phyloP scores from a whole-genome alignment of 2,329 filamentous ascomycete genomes.

The Monilinia laxa region DNA sequence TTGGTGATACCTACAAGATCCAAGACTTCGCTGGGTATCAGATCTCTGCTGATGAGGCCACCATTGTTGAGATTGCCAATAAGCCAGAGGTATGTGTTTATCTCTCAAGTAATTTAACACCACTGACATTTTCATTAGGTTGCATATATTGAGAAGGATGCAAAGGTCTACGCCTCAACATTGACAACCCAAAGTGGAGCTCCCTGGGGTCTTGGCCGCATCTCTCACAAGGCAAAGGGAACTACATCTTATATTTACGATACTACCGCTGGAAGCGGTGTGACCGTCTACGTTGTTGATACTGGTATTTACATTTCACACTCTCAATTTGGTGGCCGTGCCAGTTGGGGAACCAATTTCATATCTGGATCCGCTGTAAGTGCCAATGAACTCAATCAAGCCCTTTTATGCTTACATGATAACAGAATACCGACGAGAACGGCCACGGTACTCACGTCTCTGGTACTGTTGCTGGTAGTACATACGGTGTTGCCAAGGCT shows the following conservation, averaged over 20 bases:
- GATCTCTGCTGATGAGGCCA: conserved; percentile 33
- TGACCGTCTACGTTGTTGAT: conserved; percentile 43
- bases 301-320: conserved; percentile 42
- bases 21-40: conserved; percentile 36
- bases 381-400: conserved; percentile 20
- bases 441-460: conserved; percentile 47
- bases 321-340: conserved; percentile 42
- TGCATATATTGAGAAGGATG: conserved; percentile 38
- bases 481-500: conserved; percentile 45
- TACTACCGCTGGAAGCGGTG: conserved; percentile 38
- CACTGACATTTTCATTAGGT: conserved; percentile 27
- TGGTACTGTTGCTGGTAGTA: conserved; percentile 41
- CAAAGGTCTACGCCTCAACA: conserved; percentile 39
- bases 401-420: conserved; percentile 12
- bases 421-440: conserved; percentile 42
- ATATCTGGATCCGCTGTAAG: conserved; percentile 34
- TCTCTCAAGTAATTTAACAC: background rate
- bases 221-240: conserved; percentile 37
- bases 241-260: conserved; percentile 41
- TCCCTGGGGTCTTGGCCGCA: conserved; percentile 40
- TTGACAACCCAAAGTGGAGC: conserved; percentile 33
- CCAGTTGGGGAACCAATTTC: conserved; percentile 40
- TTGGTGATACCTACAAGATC: conserved; percentile 37
- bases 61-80: conserved; percentile 36
- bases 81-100: conserved; percentile 34